phyloP scores from a whole-genome alignment of 2,329 filamentous ascomycete species.

The Beauveria medogensis region DNA sequence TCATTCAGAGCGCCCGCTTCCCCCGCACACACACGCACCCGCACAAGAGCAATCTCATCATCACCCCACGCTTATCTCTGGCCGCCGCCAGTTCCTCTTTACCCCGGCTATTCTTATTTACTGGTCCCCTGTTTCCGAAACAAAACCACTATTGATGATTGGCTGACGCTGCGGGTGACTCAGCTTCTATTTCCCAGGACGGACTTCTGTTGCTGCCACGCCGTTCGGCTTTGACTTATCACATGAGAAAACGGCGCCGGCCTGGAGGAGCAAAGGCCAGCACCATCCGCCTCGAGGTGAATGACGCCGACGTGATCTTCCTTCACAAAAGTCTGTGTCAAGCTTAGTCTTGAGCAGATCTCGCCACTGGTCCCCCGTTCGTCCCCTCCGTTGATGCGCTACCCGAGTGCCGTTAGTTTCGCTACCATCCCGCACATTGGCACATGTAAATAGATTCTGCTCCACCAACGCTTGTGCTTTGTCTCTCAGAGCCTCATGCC shows the following conservation, averaged over 20 bases:
- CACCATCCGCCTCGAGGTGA: neutral
- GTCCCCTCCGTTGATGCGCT: neutral
- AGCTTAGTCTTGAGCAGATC: neutral
- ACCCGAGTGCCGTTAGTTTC: conserved; percentile 3
- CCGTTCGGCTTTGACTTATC: neutral
- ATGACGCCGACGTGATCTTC: neutral
- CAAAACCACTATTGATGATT: neutral
- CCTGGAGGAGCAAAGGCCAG: neutral
- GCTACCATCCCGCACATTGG: neutral
- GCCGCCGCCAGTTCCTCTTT: neutral
- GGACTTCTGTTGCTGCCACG: neutral
- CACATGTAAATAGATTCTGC: neutral
- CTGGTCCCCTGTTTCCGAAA: neutral
- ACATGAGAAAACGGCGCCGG: neutral
- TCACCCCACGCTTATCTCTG: conserved; percentile 9
- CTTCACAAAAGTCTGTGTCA: neutral
- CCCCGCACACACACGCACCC: neutral
- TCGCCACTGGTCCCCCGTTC: neutral
- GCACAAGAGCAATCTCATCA: neutral
- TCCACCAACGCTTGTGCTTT: neutral
- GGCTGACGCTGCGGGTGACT: neutral
- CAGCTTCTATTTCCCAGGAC: neutral
- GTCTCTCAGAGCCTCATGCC: neutral
- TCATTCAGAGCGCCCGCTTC: neutral
- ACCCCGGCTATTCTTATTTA: conserved; percentile 11